Evolutionary conservation across 2,329 filamentous ascomycete genomes (phyloP), one percentile per base, ranked within the genome.

Genomic region (Stemphylium beticola): DNA sequence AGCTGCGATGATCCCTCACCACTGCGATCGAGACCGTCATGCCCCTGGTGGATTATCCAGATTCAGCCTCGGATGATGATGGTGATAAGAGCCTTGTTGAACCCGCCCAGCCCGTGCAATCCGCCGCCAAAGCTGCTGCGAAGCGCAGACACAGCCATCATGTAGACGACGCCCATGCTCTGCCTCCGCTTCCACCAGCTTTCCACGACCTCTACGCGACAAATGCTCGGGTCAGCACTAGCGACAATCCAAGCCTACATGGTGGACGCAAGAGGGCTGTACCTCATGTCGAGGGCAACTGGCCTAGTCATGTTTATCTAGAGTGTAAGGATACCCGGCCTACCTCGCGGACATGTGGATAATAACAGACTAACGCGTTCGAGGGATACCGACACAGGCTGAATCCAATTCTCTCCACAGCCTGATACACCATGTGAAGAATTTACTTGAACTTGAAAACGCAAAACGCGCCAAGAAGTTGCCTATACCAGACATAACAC

Each of bases 141-240:
- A 76, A 76, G 65, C 71, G 72, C 60, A 75, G 69, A 65, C 68
- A 55, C 52, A 65, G 50, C 57, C 56, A 61, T n/a, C 20, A 49
- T 46, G 45, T 50, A 31, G 31, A 32, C 29, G 15, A 22, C 9
- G 56, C 61, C 26, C 26, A 45, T 42, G 68, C 72, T 20, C 77
- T 93, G 32, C 92, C 91, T 26, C 90, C 92, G 8, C 82, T 97
- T 18, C 93, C 93, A 8, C 76, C 86, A 11, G 79, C 85, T 50
- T 98, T 99, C 75, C 90, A 92, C 74, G 90, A 97, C 74, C 83
- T 98, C 49, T 98, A 99, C 76, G 89, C 93, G 24, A 88, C 90
- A 10, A 90, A 87, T 36, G 87, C 90, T 46, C 87, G 93, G 58
- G 81, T 89, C 59, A 91, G 89, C 75, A 88, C 88, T 36, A 82